A percentile compares a stretch with the other conserved stretches of the same genome.
Evolutionary conservation across 176 grass and related monocot species (phyloP).

Genomic region (Paspalum notatum): DNA sequence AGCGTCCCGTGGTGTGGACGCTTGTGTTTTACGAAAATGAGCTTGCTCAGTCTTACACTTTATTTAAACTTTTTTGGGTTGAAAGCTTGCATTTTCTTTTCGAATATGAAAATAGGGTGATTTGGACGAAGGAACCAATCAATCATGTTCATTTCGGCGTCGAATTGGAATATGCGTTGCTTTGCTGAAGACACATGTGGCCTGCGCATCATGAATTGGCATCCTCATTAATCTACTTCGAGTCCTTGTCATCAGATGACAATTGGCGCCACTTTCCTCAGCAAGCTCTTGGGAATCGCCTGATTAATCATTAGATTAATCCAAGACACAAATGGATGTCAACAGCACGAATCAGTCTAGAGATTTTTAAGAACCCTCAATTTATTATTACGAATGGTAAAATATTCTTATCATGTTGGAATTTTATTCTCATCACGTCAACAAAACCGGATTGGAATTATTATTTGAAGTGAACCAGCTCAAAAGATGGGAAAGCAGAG

Average conservation of each 20-base stretch:
- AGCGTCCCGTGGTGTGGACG: not conserved
- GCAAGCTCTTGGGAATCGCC: not conserved
- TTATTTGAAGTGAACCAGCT: not conserved
- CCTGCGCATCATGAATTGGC: slow-evolving; percentile 17
- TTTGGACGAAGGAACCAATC: not conserved
- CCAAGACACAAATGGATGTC: not conserved
- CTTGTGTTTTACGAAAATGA: not conserved
- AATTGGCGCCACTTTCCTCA: slow-evolving; percentile 5
- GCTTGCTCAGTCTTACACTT: not conserved
- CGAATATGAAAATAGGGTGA: not conserved
- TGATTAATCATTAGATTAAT: not conserved
- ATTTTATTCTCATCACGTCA: not conserved
- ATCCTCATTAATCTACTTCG: not conserved
- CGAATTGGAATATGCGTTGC: slow-evolving; percentile 20
- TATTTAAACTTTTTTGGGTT: not conserved
- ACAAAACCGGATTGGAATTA: not conserved
- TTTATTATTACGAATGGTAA: not conserved
- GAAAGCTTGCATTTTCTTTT: not conserved
- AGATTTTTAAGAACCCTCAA: not conserved
- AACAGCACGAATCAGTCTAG: not conserved
- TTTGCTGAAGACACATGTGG: not conserved
- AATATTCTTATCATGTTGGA: not conserved
- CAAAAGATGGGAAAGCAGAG: not conserved
- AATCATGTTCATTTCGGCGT: not conserved
- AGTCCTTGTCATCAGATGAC: slow-evolving; percentile 16